These are phyloP conservation scores for Fusarium coffeatum DNA, from an alignment of 2,329 filamentous ascomycete genomes.

Conservation along the genomic window DNA sequence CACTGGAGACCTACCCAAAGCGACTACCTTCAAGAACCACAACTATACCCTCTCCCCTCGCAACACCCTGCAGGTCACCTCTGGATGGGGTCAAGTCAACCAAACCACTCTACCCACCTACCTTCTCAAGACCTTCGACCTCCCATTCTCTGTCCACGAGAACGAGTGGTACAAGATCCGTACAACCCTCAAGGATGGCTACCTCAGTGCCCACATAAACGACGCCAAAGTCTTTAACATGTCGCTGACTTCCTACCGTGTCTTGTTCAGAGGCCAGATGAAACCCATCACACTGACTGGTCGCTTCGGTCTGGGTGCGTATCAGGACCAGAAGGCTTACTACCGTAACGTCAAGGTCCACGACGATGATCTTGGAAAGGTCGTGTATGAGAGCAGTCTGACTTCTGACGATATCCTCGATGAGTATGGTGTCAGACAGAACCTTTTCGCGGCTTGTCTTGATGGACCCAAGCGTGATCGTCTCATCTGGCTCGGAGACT, in stretches of 20 bases:
- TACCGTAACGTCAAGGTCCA: constrained; percentile 5
- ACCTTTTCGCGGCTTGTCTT: constrained; percentile 5
- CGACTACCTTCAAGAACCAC: constrained; percentile 3
- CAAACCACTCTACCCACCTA: constrained; percentile 12
- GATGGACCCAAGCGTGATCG: constrained; percentile 19
- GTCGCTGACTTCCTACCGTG: not conserved
- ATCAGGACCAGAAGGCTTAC: constrained; percentile 13
- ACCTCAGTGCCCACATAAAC: not conserved
- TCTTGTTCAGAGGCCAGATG: constrained; percentile 3
- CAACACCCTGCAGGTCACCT: constrained; percentile 3
- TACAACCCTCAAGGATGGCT: not conserved
- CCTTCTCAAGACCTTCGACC: constrained; percentile 3
- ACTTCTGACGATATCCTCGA: not conserved
- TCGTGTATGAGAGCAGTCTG: not conserved
- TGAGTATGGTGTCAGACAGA: constrained; percentile 4
- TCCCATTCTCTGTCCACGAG: constrained; percentile 7
- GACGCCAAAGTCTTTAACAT: not conserved
- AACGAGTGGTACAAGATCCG: constrained; percentile 6
- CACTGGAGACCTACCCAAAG: not conserved
- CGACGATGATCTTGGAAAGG: not conserved
- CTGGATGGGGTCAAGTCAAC: constrained; percentile 8
- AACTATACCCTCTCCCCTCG: constrained; percentile 3
- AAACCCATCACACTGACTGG: not conserved
- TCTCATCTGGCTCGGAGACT: constrained; percentile 13
- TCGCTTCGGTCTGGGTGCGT: constrained; percentile 8